Evolutionary conservation across 1,284 basidiomycete species (phyloP).

Genomic region (Trichosporon sp.): DNA sequence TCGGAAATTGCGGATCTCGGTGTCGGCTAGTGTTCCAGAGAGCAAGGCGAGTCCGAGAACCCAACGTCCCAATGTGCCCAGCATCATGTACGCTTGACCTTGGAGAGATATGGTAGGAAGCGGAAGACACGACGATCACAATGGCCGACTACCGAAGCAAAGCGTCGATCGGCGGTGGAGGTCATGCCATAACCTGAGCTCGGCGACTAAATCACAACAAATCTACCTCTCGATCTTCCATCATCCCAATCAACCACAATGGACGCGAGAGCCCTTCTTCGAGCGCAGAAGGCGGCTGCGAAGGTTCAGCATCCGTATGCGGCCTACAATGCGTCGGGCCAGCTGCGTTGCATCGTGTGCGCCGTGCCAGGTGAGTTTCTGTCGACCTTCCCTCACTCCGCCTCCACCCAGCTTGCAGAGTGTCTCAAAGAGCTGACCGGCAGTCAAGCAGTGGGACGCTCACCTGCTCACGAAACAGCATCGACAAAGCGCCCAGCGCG

Average conservation of each 20-base stretch:
- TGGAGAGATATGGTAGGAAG: neutral
- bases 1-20: slow-evolving; percentile 39
- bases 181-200: neutral
- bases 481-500: slow-evolving; percentile 38
- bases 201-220: neutral
- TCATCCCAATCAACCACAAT: slow-evolving; percentile 16
- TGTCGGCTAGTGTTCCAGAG: slow-evolving; percentile 25
- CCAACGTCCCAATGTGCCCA: neutral
- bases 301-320: slow-evolving; percentile 43
- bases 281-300: slow-evolving; percentile 47
- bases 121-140: neutral
- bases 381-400: neutral
- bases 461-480: slow-evolving; percentile 48
- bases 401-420: no score
- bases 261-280: slow-evolving; percentile 46
- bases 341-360: slow-evolving; percentile 44
- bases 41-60: neutral
- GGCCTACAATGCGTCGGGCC: slow-evolving; percentile 35
- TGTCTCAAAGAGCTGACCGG: neutral
- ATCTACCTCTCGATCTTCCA: neutral
- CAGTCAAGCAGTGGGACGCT: slow-evolving; percentile 49
- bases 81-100: neutral
- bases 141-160: neutral
- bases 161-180: neutral
- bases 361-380: slow-evolving; percentile 41